phyloP scores from a whole-genome alignment of 1,284 basidiomycete genomes.

The Heterobasidion parviporum region DNA sequence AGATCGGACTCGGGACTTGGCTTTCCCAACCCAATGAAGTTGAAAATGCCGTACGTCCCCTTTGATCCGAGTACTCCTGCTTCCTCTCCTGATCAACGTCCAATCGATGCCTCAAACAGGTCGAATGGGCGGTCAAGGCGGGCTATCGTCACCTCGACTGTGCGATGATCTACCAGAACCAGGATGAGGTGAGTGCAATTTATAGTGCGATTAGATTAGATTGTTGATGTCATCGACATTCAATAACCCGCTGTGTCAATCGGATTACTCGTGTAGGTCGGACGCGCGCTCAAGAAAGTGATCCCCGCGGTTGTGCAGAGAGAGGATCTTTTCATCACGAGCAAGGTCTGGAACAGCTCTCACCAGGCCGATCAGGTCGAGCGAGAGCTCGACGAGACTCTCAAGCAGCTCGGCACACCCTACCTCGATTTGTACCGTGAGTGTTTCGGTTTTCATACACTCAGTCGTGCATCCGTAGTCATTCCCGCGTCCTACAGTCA shows the following conservation, averaged over 20 bases:
- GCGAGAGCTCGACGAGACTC: conserved; percentile 67
- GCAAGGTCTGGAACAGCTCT: conserved; percentile 72
- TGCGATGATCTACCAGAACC: conserved; percentile 67
- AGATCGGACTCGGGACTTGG: conserved; percentile 83
- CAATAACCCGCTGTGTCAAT: too few relatives aligned
- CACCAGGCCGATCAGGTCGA: conserved; percentile 60
- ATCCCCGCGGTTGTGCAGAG: conserved; percentile 73
- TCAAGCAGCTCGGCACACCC: conserved; percentile 59
- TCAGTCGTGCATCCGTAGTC: not conserved
- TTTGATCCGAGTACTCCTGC: not conserved
- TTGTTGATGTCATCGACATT: not conserved
- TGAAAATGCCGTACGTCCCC: conserved; percentile 52
- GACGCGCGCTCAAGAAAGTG: conserved; percentile 68
- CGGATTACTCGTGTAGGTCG: conserved; percentile 30
- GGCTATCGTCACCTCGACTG: conserved; percentile 81
- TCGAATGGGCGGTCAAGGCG: conserved; percentile 61
- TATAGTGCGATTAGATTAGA: not conserved
- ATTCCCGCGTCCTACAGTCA: conserved; percentile 32
- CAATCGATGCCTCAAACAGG: conserved; percentile 29
- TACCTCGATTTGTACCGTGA: conserved; percentile 78
- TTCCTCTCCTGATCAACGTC: conserved; percentile 1
- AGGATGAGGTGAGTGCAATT: conserved; percentile 48
- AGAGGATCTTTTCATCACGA: conserved; percentile 79
- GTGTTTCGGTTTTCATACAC: conserved; percentile 14
- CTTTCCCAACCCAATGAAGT: conserved; percentile 71